These are phyloP conservation scores for Crithidia bombi DNA, from an alignment of 208 protist genomes.

Conservation along the genomic window DNA sequence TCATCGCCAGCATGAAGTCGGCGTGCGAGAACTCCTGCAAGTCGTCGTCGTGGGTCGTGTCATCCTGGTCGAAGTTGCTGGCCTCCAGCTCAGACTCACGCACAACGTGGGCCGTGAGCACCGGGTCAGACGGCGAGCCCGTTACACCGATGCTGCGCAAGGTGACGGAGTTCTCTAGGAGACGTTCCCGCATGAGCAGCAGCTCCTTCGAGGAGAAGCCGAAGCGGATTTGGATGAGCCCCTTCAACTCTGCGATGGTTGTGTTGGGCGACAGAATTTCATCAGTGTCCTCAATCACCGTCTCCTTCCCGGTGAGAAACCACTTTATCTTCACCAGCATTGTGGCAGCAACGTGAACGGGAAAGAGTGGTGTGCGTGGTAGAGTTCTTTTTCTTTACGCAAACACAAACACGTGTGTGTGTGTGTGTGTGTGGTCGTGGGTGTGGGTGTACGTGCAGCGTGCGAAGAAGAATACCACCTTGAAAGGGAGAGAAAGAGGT, in stretches of 20 bases:
- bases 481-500: too few relatives aligned
- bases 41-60: conserved; percentile 61
- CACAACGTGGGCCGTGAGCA: conserved; percentile 65
- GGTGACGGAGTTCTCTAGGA: conserved; percentile 58
- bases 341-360: not conserved
- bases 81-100: conserved; percentile 56
- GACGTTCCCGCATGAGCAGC: conserved; percentile 54
- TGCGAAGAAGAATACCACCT: too few relatives aligned
- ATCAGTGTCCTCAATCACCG: conserved; percentile 62
- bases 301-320: conserved; percentile 73
- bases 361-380: not conserved
- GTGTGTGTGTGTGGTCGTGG: too few relatives aligned
- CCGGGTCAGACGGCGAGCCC: conserved; percentile 45
- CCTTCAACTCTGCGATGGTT: conserved; percentile 83
- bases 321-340: conserved; percentile 77
- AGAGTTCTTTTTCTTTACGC: not conserved
- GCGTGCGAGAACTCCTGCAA: conserved; percentile 83
- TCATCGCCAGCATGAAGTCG: conserved; percentile 79
- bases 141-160: conserved; percentile 54
- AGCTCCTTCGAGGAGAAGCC: conserved; percentile 72
- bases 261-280: conserved; percentile 64
- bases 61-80: conserved; percentile 54
- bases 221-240: conserved; percentile 83
- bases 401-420: too few relatives aligned
- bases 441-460: too few relatives aligned